These are phyloP conservation scores for Cercospora sp. DNA, from an alignment of 2,329 filamentous ascomycete species.

Conservation along the genomic window DNA sequence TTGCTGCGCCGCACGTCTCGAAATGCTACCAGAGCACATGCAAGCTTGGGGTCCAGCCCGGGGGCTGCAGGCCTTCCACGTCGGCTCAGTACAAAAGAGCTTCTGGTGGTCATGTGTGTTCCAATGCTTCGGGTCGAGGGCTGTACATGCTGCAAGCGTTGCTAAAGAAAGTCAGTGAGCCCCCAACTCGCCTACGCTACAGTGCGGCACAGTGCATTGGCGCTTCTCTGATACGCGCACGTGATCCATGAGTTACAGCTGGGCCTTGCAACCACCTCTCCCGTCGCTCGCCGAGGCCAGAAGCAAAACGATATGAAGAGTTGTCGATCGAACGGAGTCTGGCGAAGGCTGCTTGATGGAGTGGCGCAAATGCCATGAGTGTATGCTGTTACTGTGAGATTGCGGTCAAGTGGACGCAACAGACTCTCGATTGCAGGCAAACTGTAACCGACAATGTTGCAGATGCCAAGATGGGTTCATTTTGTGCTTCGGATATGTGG, in stretches of 20 bases:
- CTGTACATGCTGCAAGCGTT: background rate
- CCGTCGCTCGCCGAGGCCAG: background rate
- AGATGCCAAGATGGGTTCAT: background rate
- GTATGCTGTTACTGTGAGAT: background rate
- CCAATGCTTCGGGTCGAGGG: background rate
- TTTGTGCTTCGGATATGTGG: background rate
- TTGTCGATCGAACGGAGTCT: background rate
- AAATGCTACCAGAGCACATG: background rate
- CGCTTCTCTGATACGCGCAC: conserved; percentile 2
- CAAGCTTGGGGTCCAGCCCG: background rate
- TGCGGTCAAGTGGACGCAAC: background rate
- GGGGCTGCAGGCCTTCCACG: background rate
- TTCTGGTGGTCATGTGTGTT: background rate
- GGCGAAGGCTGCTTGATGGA: background rate
- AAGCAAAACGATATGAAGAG: background rate
- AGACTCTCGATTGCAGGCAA: background rate
- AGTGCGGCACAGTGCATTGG: conserved; percentile 10
- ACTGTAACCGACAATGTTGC: background rate
- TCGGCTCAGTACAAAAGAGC: background rate
- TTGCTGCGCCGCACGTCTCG: background rate
- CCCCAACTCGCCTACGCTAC: background rate
- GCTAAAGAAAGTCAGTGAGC: background rate
- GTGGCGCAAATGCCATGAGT: background rate
- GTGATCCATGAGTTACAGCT: background rate
- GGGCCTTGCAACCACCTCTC: background rate